A percentile compares a stretch with the other conserved stretches of the same genome.
phyloP scores from a whole-genome alignment of 208 protist genomes.

The Eutreptiella sp. region DNA sequence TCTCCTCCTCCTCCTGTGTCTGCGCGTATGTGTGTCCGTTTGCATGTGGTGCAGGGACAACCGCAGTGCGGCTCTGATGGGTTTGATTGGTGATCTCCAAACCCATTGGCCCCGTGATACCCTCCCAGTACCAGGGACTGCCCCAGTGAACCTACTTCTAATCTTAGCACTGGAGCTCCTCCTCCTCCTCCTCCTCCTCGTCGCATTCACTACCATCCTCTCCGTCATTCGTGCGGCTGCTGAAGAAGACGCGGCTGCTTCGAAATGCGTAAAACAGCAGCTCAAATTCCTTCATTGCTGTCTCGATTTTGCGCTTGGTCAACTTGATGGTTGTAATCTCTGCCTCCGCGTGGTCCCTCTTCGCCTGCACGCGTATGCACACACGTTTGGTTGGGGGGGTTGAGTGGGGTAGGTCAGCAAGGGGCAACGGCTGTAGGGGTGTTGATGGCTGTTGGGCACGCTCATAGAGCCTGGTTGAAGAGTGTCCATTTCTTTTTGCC shows the following conservation, averaged over 20 bases:
- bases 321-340: constrained; percentile 36
- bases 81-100: no score
- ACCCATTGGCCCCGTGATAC: no score
- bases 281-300: constrained; percentile 43
- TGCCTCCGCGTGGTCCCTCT: constrained; percentile 29
- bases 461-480: constrained; percentile 3
- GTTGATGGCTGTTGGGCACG: not conserved
- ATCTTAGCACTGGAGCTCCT: constrained; percentile 4
- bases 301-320: constrained; percentile 20
- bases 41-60: no score
- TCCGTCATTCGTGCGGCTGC: constrained; percentile 16
- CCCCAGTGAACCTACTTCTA: constrained; percentile 7
- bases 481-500: not conserved
- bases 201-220: constrained; percentile 28
- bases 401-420: not conserved
- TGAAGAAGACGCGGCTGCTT: constrained; percentile 41
- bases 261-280: constrained; percentile 51
- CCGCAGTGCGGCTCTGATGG: no score
- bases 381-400: constrained; percentile 20
- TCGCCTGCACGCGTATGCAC: constrained; percentile 22
- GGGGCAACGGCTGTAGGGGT: not conserved
- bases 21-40: no score
- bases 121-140: no score
- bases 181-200: constrained; percentile 28
- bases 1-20: no score